Evolutionary conservation across 495 filamentous ascomycete species (phyloP), one percentile per base, ranked within the genome.

Genomic region (Penicillium parvum): DNA sequence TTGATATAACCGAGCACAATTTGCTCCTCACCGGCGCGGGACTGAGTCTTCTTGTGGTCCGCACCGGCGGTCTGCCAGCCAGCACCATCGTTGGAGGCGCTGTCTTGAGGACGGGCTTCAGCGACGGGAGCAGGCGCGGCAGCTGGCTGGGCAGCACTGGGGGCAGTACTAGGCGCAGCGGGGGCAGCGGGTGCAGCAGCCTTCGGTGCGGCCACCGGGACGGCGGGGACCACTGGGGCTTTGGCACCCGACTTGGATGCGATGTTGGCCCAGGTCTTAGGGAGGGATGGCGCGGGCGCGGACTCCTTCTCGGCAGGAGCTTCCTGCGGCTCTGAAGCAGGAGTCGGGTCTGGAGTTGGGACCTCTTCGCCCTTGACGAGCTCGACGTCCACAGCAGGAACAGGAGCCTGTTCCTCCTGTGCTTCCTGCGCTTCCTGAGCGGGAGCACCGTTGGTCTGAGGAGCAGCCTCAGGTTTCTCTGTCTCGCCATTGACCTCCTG

Each of bases 191-290:
- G 66, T 22, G 72, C 52, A 20, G 64, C 48, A 20, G 68, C 61
- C 30, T 76, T 65, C 34, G 70, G 44, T 5, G 70, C 57, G 37
- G 64, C 38, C 47, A 57, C 55, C 9, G 71, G 64, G 18, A 69
- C 51, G 30, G 66, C 63, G 40, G 70, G 64, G 17, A 56, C 58
- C 12, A 59, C 50, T 9, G 50, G 40, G 5, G 40, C 45, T 47
- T 50, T 50, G 9, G 52, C 52, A 22, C 58, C 36, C 47, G 58
- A 41, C 59, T 68, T 74, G 49, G 74, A 74, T 8, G 81, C 84
- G 46, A 92, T 80, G 66, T 72, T 92, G 20, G 92, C 92, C 94
- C 94, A 97, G 21, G 88, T 95, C 79, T 90, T 89, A 12, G 86
- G 84, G 37, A 69, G 57, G 45, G 66, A 61, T 36, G 74, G 74